Evolutionary conservation across 495 filamentous ascomycete species (phyloP).

Genomic region (Penicillium cosmopolitanum): DNA sequence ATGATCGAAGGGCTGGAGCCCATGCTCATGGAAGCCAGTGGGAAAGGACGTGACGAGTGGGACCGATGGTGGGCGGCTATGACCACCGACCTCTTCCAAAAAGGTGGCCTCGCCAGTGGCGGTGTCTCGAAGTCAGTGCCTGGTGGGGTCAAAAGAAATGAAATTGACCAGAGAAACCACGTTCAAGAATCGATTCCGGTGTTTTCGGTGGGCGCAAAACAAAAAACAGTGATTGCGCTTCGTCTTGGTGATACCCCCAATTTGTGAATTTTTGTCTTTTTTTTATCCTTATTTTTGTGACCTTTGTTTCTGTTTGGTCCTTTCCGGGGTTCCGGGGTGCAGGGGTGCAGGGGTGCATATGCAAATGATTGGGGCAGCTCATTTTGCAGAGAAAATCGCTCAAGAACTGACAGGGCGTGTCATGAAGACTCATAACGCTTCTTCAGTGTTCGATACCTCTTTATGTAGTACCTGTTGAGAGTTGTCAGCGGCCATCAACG

Average conservation of each 20-base stretch:
- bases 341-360: slow-evolving; percentile 24
- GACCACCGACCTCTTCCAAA: slow-evolving; percentile 80
- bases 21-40: slow-evolving; percentile 76
- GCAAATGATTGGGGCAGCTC: not conserved
- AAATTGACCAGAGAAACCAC: slow-evolving; percentile 18
- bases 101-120: slow-evolving; percentile 76
- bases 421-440: slow-evolving; percentile 70
- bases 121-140: slow-evolving; percentile 91
- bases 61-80: slow-evolving; percentile 86
- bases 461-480: slow-evolving; percentile 83
- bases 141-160: slow-evolving; percentile 84
- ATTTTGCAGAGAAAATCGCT: slow-evolving; percentile 3
- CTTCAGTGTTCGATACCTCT: slow-evolving; percentile 85
- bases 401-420: slow-evolving; percentile 16
- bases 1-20: slow-evolving; percentile 89
- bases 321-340: slow-evolving; percentile 24
- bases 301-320: slow-evolving; percentile 29
- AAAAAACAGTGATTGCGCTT: slow-evolving; percentile 38
- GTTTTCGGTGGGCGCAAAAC: slow-evolving; percentile 32
- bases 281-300: slow-evolving; percentile 18
- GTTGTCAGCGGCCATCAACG: slow-evolving; percentile 18
- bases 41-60: slow-evolving; percentile 90
- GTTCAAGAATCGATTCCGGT: slow-evolving; percentile 24
- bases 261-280: slow-evolving; percentile 17
- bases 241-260: slow-evolving; percentile 52